Evolutionary conservation across 495 filamentous ascomycete genomes (phyloP).

Genomic region (Podospora australis): DNA sequence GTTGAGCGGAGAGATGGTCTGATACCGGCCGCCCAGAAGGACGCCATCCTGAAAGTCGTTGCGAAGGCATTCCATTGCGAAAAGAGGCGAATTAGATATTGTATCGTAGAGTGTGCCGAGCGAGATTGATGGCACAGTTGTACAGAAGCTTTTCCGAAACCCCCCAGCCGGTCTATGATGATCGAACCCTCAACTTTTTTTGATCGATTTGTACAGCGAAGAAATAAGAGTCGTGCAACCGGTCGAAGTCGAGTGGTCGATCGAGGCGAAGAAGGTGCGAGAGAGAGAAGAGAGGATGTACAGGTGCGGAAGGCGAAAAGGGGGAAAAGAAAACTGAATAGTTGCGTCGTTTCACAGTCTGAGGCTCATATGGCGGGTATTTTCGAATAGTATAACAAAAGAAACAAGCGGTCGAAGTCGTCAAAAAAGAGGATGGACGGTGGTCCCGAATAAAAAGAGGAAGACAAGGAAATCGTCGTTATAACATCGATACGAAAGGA

Average conservation of each 20-base stretch:
- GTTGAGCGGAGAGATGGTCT: conserved; percentile 88
- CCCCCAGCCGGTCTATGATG: conserved; percentile 38
- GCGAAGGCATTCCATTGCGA: conserved; percentile 72
- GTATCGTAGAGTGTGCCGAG: conserved; percentile 5
- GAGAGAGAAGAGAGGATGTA: conserved; percentile 37
- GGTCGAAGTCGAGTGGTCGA: conserved; percentile 8
- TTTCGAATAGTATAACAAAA: conserved; percentile 50
- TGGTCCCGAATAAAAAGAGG: conserved; percentile 47
- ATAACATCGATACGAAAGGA: conserved; percentile 57
- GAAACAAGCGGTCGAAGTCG: conserved; percentile 30
- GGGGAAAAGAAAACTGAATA: conserved; percentile 38
- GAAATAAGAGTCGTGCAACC: conserved; percentile 17
- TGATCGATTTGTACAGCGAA: conserved; percentile 39
- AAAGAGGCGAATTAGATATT: conserved; percentile 29
- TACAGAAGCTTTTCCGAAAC: conserved; percentile 26
- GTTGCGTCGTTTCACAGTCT: conserved; percentile 56
- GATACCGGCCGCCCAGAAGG: conserved; percentile 77
- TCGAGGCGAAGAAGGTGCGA: conserved; percentile 20
- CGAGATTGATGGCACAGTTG: conserved; percentile 30
- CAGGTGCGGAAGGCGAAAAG: conserved; percentile 37
- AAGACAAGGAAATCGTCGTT: conserved; percentile 51
- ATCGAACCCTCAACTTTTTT: conserved; percentile 30
- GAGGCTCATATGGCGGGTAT: conserved; percentile 60
- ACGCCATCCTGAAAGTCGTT: conserved; percentile 66
- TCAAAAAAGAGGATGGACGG: conserved; percentile 40